Conservation (phyloP, 2,329 filamentous ascomycete genomes). For the Stemphylium lycopersici region DNA sequence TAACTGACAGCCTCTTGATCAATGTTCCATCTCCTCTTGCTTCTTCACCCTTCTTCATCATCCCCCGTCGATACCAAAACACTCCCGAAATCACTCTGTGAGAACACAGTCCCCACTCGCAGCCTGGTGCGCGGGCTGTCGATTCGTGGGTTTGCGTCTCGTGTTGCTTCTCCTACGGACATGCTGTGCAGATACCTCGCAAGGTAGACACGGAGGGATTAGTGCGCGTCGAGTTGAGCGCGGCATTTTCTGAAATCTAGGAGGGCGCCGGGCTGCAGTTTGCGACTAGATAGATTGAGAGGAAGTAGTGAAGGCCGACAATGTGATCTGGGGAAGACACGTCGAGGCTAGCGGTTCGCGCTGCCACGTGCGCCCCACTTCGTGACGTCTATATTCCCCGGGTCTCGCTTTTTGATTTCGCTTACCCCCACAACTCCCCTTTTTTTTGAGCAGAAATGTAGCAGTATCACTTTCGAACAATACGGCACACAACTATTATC, state of each 20-base stretch:
- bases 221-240: background rate
- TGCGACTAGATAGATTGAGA: background rate
- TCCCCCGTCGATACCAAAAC: no score
- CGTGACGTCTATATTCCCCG: background rate
- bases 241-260: conserved; percentile 5
- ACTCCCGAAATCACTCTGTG: no score
- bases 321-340: background rate
- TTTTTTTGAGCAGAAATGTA: no score
- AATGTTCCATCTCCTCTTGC: no score
- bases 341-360: conserved; percentile 1
- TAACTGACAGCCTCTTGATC: no score
- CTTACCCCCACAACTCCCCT: background rate
- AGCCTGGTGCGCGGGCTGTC: no score
- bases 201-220: conserved; percentile 42
- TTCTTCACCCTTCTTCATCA: no score
- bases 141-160: no score
- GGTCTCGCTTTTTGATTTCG: background rate
- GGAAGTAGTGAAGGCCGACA: background rate
- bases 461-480: no score
- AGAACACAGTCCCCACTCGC: no score
- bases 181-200: conserved; percentile 30
- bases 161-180: no score
- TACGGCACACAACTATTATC: no score
- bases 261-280: background rate
- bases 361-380: background rate